Conservation (phyloP, 73 alveolate species). For the Paramecium sexaurelia region DNA sequence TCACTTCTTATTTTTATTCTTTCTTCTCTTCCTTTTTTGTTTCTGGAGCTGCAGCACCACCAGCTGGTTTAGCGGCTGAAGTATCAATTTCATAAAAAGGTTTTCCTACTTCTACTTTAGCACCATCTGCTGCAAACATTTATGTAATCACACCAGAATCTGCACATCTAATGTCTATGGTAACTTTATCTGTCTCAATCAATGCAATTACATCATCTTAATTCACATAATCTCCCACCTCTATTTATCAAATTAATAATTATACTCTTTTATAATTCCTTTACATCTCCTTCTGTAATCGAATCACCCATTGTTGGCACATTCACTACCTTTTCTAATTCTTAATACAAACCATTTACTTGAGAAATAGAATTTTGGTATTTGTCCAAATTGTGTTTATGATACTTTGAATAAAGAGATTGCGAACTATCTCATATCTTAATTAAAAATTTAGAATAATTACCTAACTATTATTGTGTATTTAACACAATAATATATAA, state of each 20-base stretch:
- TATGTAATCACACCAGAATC: conserved; percentile 68
- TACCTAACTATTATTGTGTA: not conserved
- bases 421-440: conserved; percentile 46
- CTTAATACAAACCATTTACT: not conserved
- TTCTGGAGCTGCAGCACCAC: conserved; percentile 53
- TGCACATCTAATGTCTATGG: conserved; percentile 63
- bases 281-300: conserved; percentile 79
- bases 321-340: conserved; percentile 63
- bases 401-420: not conserved
- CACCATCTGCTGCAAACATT: conserved; percentile 64
- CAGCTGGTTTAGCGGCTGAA: conserved; percentile 67
- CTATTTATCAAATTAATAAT: conserved; percentile 10
- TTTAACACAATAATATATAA: not conserved
- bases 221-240: conserved; percentile 71
- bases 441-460: conserved; percentile 32
- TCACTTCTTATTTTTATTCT: conserved; percentile 51
- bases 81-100: conserved; percentile 71
- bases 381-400: not conserved
- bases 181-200: conserved; percentile 68
- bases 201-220: conserved; percentile 69
- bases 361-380: conserved; percentile 43
- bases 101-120: conserved; percentile 69
- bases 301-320: conserved; percentile 92
- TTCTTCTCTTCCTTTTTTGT: conserved; percentile 44
- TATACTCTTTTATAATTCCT: conserved; percentile 67